These are phyloP conservation scores for Paecilomyces formosus DNA, from an alignment of 2,329 filamentous ascomycete genomes.

Conservation along the genomic window DNA sequence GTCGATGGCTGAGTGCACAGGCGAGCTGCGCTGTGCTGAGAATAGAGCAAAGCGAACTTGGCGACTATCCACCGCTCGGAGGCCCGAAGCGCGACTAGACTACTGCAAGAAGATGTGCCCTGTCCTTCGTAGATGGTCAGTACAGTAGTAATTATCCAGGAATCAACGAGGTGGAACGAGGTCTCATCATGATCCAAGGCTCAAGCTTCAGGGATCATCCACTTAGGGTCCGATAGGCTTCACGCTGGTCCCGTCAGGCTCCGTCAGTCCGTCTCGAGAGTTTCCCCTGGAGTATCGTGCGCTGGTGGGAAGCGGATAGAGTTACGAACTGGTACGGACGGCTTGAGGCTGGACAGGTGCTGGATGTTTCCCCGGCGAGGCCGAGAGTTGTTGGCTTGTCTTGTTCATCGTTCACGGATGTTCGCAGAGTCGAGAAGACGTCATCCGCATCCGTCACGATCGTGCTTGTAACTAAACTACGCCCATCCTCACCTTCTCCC, in stretches of 20 bases:
- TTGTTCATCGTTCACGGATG: background rate
- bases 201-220: background rate
- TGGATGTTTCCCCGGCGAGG: background rate
- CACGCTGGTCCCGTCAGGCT: background rate
- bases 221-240: background rate
- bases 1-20: background rate
- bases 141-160: background rate
- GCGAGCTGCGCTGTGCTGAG: background rate
- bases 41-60: background rate
- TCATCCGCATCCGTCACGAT: slow-evolving; percentile 22
- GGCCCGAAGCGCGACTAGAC: background rate
- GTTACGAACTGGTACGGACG: background rate
- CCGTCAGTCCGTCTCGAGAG: background rate
- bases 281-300: background rate
- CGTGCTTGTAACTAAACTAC: slow-evolving; percentile 3
- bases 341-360: background rate
- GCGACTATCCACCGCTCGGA: no score
- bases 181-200: background rate
- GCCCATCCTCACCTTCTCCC: background rate
- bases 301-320: background rate
- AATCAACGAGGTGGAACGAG: background rate
- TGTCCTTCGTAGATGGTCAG: background rate
- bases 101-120: background rate
- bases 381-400: background rate
- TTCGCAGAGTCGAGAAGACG: slow-evolving; percentile 20